Evolutionary conservation across 1,139 yeast genomes (phyloP).

Genomic region (Pichia sp.): DNA sequence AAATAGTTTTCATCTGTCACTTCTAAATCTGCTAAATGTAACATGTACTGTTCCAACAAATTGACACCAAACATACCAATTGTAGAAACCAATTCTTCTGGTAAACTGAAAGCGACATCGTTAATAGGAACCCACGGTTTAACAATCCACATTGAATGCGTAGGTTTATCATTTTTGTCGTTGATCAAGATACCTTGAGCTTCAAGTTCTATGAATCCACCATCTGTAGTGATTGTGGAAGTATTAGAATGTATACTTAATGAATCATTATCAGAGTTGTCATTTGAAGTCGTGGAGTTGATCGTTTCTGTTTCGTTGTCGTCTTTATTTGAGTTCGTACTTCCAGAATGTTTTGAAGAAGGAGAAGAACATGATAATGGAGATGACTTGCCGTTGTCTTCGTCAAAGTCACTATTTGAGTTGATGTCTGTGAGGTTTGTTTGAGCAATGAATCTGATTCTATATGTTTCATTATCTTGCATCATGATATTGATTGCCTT

Average conservation of each 20-base stretch:
- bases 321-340: slow-evolving; percentile 16
- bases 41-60: slow-evolving; percentile 72
- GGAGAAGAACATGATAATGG: neutral
- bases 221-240: slow-evolving; percentile 40
- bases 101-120: slow-evolving; percentile 63
- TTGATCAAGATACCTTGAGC: slow-evolving; percentile 96
- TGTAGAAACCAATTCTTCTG: slow-evolving; percentile 61
- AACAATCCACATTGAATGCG: slow-evolving; percentile 92
- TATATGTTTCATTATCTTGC: slow-evolving; percentile 70
- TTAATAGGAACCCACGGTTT: slow-evolving; percentile 68
- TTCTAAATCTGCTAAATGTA: slow-evolving; percentile 58
- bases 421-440: slow-evolving; percentile 36
- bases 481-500: slow-evolving; percentile 73
- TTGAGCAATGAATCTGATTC: slow-evolving; percentile 68
- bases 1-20: slow-evolving; percentile 61
- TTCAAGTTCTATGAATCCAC: slow-evolving; percentile 70
- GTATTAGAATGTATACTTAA: slow-evolving; percentile 28
- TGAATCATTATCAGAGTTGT: slow-evolving; percentile 24
- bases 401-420: too few relatives aligned
- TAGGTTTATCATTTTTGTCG: slow-evolving; percentile 59
- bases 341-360: neutral
- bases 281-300: slow-evolving; percentile 12
- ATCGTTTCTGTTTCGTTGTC: slow-evolving; percentile 20
- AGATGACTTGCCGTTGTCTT: too few relatives aligned
- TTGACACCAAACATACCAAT: slow-evolving; percentile 84